Conservation (phyloP, 1,284 basidiomycete species). For the Ustilago hordei region DNA sequence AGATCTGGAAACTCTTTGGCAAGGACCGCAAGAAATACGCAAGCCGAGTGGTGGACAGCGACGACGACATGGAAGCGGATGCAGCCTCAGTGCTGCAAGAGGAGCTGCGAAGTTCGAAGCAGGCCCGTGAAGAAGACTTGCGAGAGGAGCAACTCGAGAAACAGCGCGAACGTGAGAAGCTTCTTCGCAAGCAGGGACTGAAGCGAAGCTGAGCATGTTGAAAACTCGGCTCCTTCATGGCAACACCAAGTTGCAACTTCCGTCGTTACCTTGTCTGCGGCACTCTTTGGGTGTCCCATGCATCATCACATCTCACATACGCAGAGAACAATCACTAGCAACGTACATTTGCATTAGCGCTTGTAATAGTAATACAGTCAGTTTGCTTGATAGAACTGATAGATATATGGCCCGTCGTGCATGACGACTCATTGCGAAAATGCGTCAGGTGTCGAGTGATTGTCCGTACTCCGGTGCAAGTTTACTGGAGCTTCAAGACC, state of each 20-base stretch:
- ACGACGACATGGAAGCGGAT: slow-evolving; percentile 68
- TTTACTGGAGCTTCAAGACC: slow-evolving; percentile 62
- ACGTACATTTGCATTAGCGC: slow-evolving; percentile 2
- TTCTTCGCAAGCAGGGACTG: slow-evolving; percentile 31
- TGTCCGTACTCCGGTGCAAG: neutral
- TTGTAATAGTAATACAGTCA: slow-evolving; percentile 16
- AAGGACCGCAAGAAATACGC: slow-evolving; percentile 59
- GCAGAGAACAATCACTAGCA: slow-evolving; percentile 3
- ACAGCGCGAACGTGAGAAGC: slow-evolving; percentile 55
- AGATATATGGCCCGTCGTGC: neutral
- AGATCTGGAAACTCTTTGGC: slow-evolving; percentile 66
- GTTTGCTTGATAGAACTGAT: neutral
- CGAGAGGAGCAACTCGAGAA: slow-evolving; percentile 55
- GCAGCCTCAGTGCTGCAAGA: slow-evolving; percentile 58
- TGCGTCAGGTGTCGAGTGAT: neutral
- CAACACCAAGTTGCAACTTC: too few species aligned
- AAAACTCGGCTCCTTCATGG: neutral
- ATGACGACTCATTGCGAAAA: neutral
- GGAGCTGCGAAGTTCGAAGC: slow-evolving; percentile 56
- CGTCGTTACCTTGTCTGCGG: too few species aligned
- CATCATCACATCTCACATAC: neutral
- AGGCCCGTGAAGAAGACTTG: slow-evolving; percentile 60
- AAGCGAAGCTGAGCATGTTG: slow-evolving; percentile 12
- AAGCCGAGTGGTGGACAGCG: slow-evolving; percentile 56
- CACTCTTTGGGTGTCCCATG: neutral